phyloP scores from a whole-genome alignment of 139 green algal genomes.

The Limnomonas spitsbergensis region DNA sequence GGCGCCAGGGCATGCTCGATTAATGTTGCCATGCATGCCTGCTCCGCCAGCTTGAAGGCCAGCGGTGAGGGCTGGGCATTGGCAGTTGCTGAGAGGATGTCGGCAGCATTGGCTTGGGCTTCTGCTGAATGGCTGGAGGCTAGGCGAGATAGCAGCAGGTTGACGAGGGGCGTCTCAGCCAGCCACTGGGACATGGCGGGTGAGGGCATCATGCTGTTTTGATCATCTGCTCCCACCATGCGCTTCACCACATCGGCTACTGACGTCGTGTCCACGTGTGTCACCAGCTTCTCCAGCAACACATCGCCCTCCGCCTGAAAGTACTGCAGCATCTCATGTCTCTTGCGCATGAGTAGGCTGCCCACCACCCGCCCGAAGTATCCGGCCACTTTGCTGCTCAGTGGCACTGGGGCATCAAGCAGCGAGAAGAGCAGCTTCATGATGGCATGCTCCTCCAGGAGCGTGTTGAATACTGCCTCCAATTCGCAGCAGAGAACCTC shows the following conservation, averaged over 20 bases:
- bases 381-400: conserved; percentile 78
- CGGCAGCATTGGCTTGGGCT: conserved; percentile 72
- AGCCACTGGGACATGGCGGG: conserved; percentile 60
- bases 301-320: conserved; percentile 38
- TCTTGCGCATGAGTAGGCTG: conserved; percentile 72
- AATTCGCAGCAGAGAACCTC: conserved; percentile 97
- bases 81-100: conserved; percentile 81
- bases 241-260: conserved; percentile 81
- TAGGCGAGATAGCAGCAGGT: conserved; percentile 65
- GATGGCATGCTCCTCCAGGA: conserved; percentile 75
- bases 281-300: conserved; percentile 2
- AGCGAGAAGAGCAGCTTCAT: conserved; percentile 81
- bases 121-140: conserved; percentile 37
- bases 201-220: conserved; percentile 57
- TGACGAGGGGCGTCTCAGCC: conserved; percentile 66
- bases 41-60: conserved; percentile 53
- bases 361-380: conserved; percentile 91
- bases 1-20: conserved; percentile 45
- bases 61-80: conserved; percentile 70
- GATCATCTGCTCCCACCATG: conserved; percentile 83
- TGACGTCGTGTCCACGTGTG: conserved; percentile 76
- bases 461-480: conserved; percentile 86
- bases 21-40: conserved; percentile 42
- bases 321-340: conserved; percentile 68
- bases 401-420: conserved; percentile 55